Evolutionary conservation across 306 rosid genomes (phyloP), one percentile per base, ranked within the genome.

Genomic region (Castanospermum australe): DNA sequence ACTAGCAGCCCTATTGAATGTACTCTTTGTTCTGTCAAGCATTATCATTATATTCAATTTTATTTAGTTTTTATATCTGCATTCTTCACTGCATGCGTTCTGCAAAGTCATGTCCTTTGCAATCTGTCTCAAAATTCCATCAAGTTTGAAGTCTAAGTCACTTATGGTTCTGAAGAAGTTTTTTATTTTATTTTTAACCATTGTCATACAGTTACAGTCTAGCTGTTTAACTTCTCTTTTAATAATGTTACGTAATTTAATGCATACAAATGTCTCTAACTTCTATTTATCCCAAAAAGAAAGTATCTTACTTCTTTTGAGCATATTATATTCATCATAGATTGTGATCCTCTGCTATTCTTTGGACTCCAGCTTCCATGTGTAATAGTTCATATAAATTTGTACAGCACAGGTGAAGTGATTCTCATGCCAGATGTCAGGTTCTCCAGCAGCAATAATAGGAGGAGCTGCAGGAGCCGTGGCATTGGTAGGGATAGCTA

Each of bases 391-490:
- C 30, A 22, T 69, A 79, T 47, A 79, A 83, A 61, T 75, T 80
- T 85, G 79, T 60, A 79, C 79, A 70, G 82, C 88, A 84, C 55
- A 87, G 86, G 84, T 90, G 93, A 89, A 89, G 89, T 73, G 88
- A 70, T 70, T 75, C 86, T 86, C 80, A 81, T 76, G 85, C 87
- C 88, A 88, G 88, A 94, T 94, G 98, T 94, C 98, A 90, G 81
- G 84, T 86, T 57, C 81, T 86, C 98, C 87, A 89, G 97, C 97
- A 85, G 97, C 97, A 78, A 78, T 89, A 82, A 25, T 92, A 55
- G 97, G 97, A 89, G 97, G 94, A 83, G 91, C 93, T 92, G 97
- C 97, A 84, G 98, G 97, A 88, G 97, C 91, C 84, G 91, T 89
- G 97, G 88, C 96, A 88, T 89, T 94, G 92, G 93, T 90, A 77